Conservation (phyloP, 129 eudicot species). For the Centaurea solstitialis region DNA sequence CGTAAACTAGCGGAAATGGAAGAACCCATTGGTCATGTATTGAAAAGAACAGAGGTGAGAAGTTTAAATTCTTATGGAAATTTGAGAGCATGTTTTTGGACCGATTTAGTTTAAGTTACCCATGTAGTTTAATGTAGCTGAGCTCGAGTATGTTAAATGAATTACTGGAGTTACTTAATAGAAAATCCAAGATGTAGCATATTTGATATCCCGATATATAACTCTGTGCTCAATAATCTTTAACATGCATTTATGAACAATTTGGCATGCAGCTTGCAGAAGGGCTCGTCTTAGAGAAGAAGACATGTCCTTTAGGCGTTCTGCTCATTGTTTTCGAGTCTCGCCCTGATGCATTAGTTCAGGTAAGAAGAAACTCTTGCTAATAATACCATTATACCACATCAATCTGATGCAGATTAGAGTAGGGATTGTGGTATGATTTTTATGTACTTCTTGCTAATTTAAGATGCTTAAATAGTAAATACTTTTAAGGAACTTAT, state of each 20-base stretch:
- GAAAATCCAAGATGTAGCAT: neutral
- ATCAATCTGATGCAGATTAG: neutral
- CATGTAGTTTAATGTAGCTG: neutral
- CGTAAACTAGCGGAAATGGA: slow-evolving; percentile 85
- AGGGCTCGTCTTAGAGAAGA: slow-evolving; percentile 78
- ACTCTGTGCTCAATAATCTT: neutral
- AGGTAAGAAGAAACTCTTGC: slow-evolving; percentile 43
- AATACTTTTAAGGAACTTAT: neutral
- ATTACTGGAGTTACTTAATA: slow-evolving; percentile 1
- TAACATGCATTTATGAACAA: slow-evolving; percentile 2
- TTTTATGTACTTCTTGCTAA: neutral
- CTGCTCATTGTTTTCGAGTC: slow-evolving; percentile 86
- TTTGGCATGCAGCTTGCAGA: slow-evolving; percentile 66
- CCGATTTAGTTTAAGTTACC: neutral
- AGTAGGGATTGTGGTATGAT: neutral
- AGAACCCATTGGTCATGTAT: slow-evolving; percentile 76
- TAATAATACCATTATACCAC: neutral
- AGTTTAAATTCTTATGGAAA: neutral
- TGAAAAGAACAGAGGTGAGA: slow-evolving; percentile 83
- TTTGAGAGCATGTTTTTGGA: neutral
- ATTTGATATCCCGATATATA: slow-evolving; percentile 4
- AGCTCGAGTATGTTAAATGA: neutral
- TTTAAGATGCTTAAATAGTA: slow-evolving; percentile 2
- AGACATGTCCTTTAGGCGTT: slow-evolving; percentile 85
- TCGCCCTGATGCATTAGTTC: slow-evolving; percentile 96